Evolutionary conservation across 2,329 filamentous ascomycete species (phyloP).

Genomic region (Penicillium sp.): DNA sequence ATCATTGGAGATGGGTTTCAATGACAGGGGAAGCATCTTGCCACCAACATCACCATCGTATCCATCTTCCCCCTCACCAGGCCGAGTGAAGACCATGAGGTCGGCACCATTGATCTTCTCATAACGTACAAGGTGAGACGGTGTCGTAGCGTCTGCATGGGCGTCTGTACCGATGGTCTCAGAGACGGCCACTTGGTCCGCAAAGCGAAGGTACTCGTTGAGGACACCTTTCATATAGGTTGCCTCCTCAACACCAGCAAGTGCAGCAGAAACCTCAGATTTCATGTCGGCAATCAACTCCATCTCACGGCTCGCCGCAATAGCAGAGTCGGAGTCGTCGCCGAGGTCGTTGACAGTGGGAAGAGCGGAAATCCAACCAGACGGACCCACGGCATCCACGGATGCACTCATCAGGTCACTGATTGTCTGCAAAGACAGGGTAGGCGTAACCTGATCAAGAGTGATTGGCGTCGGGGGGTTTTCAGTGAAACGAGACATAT

Average conservation of each 20-base stretch:
- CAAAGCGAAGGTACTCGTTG: constrained; percentile 46
- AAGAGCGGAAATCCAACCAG: constrained; percentile 46
- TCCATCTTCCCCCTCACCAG: constrained; percentile 30
- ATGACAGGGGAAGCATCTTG: constrained; percentile 66
- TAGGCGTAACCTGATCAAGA: constrained; percentile 35
- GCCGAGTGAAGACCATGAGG: constrained; percentile 31
- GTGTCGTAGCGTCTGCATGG: constrained; percentile 11
- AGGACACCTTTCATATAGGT: constrained; percentile 48
- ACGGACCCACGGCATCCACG: constrained; percentile 49
- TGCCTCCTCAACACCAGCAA: constrained; percentile 49
- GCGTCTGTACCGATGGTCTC: constrained; percentile 3
- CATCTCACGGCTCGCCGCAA: constrained; percentile 36
- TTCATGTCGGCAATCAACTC: constrained; percentile 49
- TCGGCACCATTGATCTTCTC: constrained; percentile 43
- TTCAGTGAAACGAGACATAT: constrained; percentile 44
- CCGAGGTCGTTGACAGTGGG: constrained; percentile 30
- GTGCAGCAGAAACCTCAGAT: constrained; percentile 48
- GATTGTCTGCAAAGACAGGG: constrained; percentile 40
- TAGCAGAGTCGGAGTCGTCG: constrained; percentile 17
- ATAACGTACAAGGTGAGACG: constrained; percentile 31
- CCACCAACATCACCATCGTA: constrained; percentile 33
- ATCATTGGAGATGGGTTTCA: constrained; percentile 56
- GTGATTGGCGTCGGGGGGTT: constrained; percentile 37
- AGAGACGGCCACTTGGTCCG: constrained; percentile 28
- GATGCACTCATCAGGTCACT: constrained; percentile 44